Evolutionary conservation across 2,329 filamentous ascomycete species (phyloP).

Genomic region (Pseudogymnoascus sp.): DNA sequence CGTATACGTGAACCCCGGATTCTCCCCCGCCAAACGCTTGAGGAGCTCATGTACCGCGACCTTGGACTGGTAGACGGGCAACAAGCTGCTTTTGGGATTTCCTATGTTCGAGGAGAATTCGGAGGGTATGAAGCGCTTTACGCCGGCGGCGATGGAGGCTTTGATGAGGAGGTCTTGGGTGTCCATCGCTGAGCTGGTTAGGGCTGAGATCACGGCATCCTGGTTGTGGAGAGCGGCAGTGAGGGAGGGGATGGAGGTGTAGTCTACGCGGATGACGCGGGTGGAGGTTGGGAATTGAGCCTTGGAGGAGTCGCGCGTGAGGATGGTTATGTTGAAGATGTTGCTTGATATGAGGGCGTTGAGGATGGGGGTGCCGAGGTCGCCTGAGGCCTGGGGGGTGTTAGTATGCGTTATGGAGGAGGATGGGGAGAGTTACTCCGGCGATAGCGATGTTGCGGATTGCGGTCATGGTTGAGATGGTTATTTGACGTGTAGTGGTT

Average conservation of each 20-base stretch:
- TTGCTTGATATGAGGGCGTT: conserved; percentile 22
- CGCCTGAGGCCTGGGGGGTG: conserved; percentile 18
- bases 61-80: neutral
- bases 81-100: neutral
- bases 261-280: conserved; percentile 43
- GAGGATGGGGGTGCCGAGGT: conserved; percentile 23
- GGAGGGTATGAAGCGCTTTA: neutral
- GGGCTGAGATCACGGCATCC: conserved; percentile 51
- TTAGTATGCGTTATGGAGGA: neutral
- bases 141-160: neutral
- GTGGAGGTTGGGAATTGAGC: conserved; percentile 29
- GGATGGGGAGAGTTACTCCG: neutral
- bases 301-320: conserved; percentile 40
- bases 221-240: conserved; percentile 46
- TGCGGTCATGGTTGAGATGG: neutral
- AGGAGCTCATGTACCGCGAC: neutral
- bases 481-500: neutral
- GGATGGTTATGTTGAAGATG: conserved; percentile 41
- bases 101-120: neutral
- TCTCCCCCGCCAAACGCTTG: neutral
- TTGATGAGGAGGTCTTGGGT: conserved; percentile 37
- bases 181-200: conserved; percentile 33
- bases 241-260: conserved; percentile 37
- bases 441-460: neutral
- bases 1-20: neutral